Evolutionary conservation across 1,139 yeast genomes (phyloP), one percentile per base, ranked within the genome.

Genomic region (Ashbya aceris): DNA sequence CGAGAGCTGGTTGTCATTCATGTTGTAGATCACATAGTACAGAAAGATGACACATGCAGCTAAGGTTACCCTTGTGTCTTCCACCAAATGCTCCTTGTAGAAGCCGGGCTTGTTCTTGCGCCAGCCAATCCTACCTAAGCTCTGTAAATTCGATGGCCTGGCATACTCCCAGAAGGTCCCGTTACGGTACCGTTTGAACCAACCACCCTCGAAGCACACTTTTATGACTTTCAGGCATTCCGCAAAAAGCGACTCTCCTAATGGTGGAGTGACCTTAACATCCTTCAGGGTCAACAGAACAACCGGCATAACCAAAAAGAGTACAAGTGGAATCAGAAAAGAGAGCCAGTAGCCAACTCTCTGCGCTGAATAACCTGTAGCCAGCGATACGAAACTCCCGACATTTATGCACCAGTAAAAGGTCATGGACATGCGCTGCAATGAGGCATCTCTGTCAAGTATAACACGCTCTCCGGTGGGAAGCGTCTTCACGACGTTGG

Each of bases 361-460:
- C 59, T 79, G 70, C 52, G 81, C 91, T 54, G 78, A 65, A 56
- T 81, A 79, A 6, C 91, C 78, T 23, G 94, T 82, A 35, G 89
- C 87, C 49, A 85, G 71, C 46, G 83, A 81, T 47, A 84, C 73
- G 53, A 85, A 72, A 8, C 93, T 79, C 42, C 95, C 95, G 51
- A 83, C 66, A 60, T 86, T 86, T 60, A 85, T 81, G 56, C 84
- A 73, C 74, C 85, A 72, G 65, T 85, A 85, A 64, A 85, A 85
- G 31, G 80, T 68, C 70, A 83, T 73, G 49, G 86, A 79, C 65
- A 85, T 73, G 61, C 83, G 74, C 66, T 83, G 86, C 46, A 83
- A 67, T 10, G 95, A 78, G 46, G 77, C 69, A 52, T 76, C 74
- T 42, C 84, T 81, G 55, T 83, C 91, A 35, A 81, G 73, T 50